Conservation (phyloP, 1,139 yeast species). For the Eremothecium gossypii region DNA sequence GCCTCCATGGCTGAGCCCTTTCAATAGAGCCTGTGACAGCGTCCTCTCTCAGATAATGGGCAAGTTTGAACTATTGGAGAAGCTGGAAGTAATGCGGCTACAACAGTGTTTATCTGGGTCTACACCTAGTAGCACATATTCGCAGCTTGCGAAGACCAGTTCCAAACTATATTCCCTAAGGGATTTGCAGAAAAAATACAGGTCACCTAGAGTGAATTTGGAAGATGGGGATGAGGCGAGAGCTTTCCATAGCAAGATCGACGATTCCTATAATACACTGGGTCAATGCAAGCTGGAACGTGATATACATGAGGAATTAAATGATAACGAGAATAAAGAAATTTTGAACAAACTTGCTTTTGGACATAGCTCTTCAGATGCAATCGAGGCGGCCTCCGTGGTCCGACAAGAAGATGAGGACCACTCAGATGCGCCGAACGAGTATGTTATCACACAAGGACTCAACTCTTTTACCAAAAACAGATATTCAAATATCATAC, state of each 20-base stretch:
- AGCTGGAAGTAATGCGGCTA: conserved; percentile 42
- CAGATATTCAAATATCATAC: conserved; percentile 70
- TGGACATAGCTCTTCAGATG: not conserved
- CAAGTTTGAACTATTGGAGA: conserved; percentile 44
- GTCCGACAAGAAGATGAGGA: conserved; percentile 8
- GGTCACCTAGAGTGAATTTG: conserved; percentile 6
- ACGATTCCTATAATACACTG: not conserved
- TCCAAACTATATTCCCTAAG: conserved; percentile 21
- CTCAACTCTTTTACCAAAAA: conserved; percentile 65
- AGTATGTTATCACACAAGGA: conserved; percentile 50
- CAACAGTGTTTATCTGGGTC: conserved; percentile 23
- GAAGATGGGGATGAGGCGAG: conserved; percentile 8
- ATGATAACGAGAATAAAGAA: conserved; percentile 9
- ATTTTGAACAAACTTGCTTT: conserved; percentile 1
- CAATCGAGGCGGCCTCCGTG: not conserved
- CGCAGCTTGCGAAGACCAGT: not conserved
- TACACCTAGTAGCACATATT: not conserved
- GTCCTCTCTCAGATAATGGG: conserved; percentile 35
- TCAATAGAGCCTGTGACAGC: conserved; percentile 28
- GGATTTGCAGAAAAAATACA: conserved; percentile 8
- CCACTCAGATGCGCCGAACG: conserved; percentile 27
- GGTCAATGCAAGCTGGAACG: not conserved
- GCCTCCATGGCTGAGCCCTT: conserved; percentile 43
- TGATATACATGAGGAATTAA: not conserved
- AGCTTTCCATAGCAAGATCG: not conserved